These are phyloP conservation scores for Hysterium pulicare DNA, from an alignment of 2,329 filamentous ascomycete species.

Conservation along the genomic window DNA sequence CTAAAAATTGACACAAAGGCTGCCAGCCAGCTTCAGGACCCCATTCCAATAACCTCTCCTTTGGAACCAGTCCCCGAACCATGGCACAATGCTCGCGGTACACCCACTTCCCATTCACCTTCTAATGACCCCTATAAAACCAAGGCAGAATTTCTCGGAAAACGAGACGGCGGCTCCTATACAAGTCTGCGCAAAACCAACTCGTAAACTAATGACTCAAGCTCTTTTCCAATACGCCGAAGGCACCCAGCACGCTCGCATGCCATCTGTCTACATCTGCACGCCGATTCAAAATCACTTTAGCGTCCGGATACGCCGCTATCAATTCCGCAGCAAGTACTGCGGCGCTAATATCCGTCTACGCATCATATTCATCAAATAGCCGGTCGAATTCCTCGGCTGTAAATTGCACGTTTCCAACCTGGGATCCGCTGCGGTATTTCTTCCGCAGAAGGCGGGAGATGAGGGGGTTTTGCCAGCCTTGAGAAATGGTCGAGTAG, in stretches of 20 bases:
- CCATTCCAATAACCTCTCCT: slow-evolving; percentile 9
- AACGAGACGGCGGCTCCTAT: neutral
- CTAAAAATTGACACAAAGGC: slow-evolving; percentile 13
- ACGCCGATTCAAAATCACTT: slow-evolving; percentile 66
- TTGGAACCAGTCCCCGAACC: slow-evolving; percentile 1
- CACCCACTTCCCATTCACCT: slow-evolving; percentile 7
- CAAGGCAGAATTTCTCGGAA: slow-evolving; percentile 1
- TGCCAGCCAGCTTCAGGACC: slow-evolving; percentile 10
- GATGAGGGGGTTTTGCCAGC: neutral
- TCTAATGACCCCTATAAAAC: neutral
- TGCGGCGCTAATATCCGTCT: slow-evolving; percentile 8
- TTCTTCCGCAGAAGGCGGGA: neutral
- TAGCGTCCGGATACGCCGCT: slow-evolving; percentile 68
- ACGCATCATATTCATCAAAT: slow-evolving; percentile 4
- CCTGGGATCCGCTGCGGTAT: neutral
- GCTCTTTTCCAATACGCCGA: neutral
- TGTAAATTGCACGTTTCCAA: too few species aligned
- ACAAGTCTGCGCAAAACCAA: slow-evolving; percentile 7
- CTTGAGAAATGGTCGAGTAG: neutral
- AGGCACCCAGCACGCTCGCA: slow-evolving; percentile 4
- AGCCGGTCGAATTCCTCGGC: slow-evolving; percentile 5
- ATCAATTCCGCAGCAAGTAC: slow-evolving; percentile 52
- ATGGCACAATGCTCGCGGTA: slow-evolving; percentile 9
- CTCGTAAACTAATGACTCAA: slow-evolving; percentile 1
- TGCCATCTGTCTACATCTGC: slow-evolving; percentile 62